Evolutionary conservation across 345 rosid species (phyloP), one percentile per base, ranked within the genome.

Genomic region (Ceriops tagal): DNA sequence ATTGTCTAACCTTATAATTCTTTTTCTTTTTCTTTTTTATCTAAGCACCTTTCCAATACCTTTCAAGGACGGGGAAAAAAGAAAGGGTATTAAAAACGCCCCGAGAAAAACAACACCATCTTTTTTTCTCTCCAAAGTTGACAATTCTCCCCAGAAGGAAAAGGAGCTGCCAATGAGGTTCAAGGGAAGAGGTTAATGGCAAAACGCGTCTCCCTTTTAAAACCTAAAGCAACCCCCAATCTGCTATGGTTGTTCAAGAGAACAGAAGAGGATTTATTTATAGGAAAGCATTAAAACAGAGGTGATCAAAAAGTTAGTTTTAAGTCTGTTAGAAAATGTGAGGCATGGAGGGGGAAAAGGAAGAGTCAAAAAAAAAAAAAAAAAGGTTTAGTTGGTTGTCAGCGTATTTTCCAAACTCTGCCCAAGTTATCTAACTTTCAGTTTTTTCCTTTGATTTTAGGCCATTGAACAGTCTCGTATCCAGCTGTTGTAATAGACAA

Each of bases 251-350:
- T 4, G 8, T 22, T 53, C 1, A 21, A 52, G 37, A 62, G 4
- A 70, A 24, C 9, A 35, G 53, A 34, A 34, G 37, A 7, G 37
- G 37, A 8, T 28, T 37, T 31, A 26, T 69, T 51, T 69, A 62
- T 62, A 62, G 28, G 16, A 8, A 18, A 8, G 10, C 18, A 31
- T 1, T 31, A n/a, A 46, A 65, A 21, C 13, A 20, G 28, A 28
- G 5, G 16, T 13, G 8, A 20, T 8, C 20, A 19, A 39, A 56
- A 39, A 56, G 47, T 26, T 46, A 32, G 11, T 64, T 57, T 57
- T 46, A 65, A 65, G 6, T 47, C 75, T 3, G 75, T 72, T 65
- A 72, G 6, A n/a, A 73, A 67, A 61, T 18, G 1, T 61, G 71
- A 73, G 71, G 67, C 57, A 60, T 19, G 52, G 63, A 59, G 65